Percentiles rank a stretch among this genome's conserved stretches.
These are phyloP conservation scores for Leishmania lainsoni DNA, from an alignment of 208 protist species.

Conservation along the genomic window DNA sequence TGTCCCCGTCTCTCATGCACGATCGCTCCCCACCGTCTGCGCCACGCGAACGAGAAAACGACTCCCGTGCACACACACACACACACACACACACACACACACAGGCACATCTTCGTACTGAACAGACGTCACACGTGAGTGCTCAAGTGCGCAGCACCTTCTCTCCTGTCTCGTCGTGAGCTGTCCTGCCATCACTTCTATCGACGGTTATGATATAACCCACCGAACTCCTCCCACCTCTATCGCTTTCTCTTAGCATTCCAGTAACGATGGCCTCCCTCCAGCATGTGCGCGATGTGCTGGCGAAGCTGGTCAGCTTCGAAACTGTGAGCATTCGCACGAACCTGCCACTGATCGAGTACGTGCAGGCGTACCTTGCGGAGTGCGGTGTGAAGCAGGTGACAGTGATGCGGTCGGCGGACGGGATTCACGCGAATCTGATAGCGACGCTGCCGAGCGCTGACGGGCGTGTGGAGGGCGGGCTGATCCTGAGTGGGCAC, in stretches of 20 bases:
- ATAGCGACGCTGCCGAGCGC: slow-evolving; percentile 57
- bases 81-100: neutral
- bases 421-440: slow-evolving; percentile 68
- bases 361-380: slow-evolving; percentile 37
- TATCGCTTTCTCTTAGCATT: neutral
- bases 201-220: neutral
- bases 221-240: neutral
- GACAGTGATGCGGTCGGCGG: slow-evolving; percentile 32
- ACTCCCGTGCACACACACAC: too few species aligned
- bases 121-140: neutral
- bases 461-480: slow-evolving; percentile 50
- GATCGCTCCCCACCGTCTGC: neutral
- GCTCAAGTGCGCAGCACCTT: neutral
- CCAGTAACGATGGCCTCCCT: slow-evolving; percentile 17
- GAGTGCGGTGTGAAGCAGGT: slow-evolving; percentile 36
- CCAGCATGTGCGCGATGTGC: slow-evolving; percentile 30
- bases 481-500: slow-evolving; percentile 72
- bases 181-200: neutral
- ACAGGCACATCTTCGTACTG: neutral
- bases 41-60: too few species aligned
- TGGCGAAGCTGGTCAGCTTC: slow-evolving; percentile 65
- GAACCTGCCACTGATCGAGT: slow-evolving; percentile 57
- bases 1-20: neutral
- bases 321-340: slow-evolving; percentile 56
- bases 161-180: neutral